A percentile compares a stretch with the other conserved stretches of the same genome.
Evolutionary conservation across 2,329 filamentous ascomycete genomes (phyloP).

Genomic region (Apiospora aurea): DNA sequence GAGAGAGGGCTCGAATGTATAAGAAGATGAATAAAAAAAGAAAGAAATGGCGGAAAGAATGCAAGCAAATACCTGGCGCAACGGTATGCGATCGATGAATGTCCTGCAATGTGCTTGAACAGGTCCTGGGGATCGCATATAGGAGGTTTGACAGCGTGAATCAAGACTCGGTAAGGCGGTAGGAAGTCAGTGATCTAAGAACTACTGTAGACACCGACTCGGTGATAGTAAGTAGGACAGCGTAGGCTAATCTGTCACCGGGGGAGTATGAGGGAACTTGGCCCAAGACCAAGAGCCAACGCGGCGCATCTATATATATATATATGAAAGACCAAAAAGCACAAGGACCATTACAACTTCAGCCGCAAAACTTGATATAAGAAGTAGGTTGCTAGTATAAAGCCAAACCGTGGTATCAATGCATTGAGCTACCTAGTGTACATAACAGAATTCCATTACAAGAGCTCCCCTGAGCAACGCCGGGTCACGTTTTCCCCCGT

Average conservation of each 20-base stretch:
- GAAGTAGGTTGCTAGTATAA: conserved; percentile 22
- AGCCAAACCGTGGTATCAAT: conserved; percentile 18
- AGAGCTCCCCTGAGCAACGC: neutral
- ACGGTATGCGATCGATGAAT: neutral
- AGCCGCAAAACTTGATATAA: conserved; percentile 26
- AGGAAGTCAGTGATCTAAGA: neutral
- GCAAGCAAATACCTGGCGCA: too few relatives aligned
- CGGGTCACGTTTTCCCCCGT: neutral
- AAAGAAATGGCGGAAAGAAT: neutral
- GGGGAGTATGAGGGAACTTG: neutral
- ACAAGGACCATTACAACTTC: too few relatives aligned
- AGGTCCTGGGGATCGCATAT: neutral
- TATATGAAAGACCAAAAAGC: neutral
- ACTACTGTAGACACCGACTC: neutral
- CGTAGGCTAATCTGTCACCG: neutral
- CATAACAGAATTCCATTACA: conserved; percentile 19
- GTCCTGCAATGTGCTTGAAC: neutral
- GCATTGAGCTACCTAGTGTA: conserved; percentile 23
- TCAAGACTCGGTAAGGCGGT: neutral
- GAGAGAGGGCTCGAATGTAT: conserved; percentile 34
- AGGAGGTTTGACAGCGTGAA: neutral
- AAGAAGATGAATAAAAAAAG: too few relatives aligned
- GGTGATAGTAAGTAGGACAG: too few relatives aligned
- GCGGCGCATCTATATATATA: neutral
- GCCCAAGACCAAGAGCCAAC: neutral